Evolutionary conservation across 163 green algal genomes (phyloP), one percentile per base, ranked within the genome.

Genomic region (Prototheca wickerhamii): DNA sequence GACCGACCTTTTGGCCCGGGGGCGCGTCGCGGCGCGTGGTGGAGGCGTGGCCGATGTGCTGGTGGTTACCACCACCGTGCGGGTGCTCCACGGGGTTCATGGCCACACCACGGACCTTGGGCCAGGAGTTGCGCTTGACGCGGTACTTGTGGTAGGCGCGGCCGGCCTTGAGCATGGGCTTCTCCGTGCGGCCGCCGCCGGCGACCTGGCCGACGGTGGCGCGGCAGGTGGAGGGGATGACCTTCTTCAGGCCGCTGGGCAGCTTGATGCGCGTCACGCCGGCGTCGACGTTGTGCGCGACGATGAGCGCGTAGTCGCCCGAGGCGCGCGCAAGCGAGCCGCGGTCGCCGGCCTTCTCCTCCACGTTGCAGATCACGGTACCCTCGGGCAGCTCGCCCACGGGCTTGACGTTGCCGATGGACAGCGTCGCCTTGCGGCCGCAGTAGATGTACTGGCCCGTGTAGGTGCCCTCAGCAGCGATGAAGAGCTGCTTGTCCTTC

Each of bases 1-100:
- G 91, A 81, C 93, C 93, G 63, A 97, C 91, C 91, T 95, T 98
- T 86, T 97, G 85, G 68, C 93, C 93, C 35, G 93, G 87, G 15
- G 91, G 87, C 25, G 88, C 87, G 60, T 91, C 86, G 56, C 93
- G 78, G 68, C 83, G 84, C 63, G 96, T 86, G 58, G 93, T 99
- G 50, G 93, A 97, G 23, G 93, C 87, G 80, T 99, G 93, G 55
- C 93, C 93, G 82, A 99, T 98, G 79, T 99, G 93, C 91, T 99
- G 93, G 83, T 99, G 93, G 86, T 99, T 99, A 89, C 93, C 93
- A 90, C 93, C 93, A 84, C 93, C 93, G 73, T 98, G 93, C 67
- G 93, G 93, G 76, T 99, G 93, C 89, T 99, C 93, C 76, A 98
- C 93, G 55, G 93, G 93, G 90, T 99, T 99, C 93, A 99, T 99